Conservation (phyloP, 2,329 filamentous ascomycete species). For the Colletotrichum sojae region DNA sequence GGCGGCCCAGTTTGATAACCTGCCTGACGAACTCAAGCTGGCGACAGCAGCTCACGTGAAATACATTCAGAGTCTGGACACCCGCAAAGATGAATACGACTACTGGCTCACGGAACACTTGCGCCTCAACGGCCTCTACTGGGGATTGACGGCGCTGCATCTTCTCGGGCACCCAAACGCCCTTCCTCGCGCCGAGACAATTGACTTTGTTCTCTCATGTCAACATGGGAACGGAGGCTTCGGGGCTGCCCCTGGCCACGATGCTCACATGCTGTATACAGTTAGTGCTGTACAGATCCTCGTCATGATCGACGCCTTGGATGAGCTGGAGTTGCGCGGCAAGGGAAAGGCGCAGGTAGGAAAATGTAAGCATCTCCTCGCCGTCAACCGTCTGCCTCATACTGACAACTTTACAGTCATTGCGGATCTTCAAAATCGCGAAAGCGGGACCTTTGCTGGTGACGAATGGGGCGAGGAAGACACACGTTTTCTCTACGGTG, state of each 20-base stretch:
- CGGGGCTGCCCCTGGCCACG: constrained; percentile 92
- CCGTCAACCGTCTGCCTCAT: constrained; percentile 35
- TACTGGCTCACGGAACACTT: constrained; percentile 99
- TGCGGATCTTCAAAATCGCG: constrained; percentile 82
- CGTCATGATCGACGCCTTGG: constrained; percentile 86
- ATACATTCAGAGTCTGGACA: constrained; percentile 94
- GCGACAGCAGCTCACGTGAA: constrained; percentile 79
- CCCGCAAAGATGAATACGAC: constrained; percentile 92
- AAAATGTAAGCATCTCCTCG: constrained; percentile 74
- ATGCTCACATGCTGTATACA: constrained; percentile 96
- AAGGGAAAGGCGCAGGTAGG: constrained; percentile 81
- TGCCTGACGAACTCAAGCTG: constrained; percentile 60
- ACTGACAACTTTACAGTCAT: constrained; percentile 69
- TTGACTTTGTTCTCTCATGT: constrained; percentile 96
- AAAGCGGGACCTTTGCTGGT: constrained; percentile 90
- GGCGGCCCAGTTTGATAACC: constrained; percentile 50
- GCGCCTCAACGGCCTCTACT: constrained; percentile 95
- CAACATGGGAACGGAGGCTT: constrained; percentile 92
- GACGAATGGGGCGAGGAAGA: constrained; percentile 98
- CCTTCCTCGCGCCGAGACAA: constrained; percentile 83
- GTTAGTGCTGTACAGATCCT: constrained; percentile 96
- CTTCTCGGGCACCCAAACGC: constrained; percentile 86
- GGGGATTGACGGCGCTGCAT: constrained; percentile 92
- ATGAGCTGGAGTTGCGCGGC: constrained; percentile 81
- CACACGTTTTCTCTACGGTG: constrained; percentile 93